Evolutionary conservation across 2,329 filamentous ascomycete species (phyloP).

Genomic region (Colletotrichum orbiculare): DNA sequence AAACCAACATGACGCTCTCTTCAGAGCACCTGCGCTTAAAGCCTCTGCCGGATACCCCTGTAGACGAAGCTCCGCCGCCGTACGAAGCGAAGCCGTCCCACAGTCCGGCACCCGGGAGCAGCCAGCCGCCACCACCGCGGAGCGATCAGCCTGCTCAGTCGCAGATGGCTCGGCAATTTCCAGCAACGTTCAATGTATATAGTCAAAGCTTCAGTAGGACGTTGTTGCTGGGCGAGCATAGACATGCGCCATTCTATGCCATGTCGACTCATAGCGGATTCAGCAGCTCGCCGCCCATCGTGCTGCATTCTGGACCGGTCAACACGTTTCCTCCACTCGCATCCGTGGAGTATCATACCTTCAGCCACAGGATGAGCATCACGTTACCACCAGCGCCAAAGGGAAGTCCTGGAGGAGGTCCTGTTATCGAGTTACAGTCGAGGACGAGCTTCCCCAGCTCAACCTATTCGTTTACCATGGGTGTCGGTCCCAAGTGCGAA

Average conservation of each 20-base stretch:
- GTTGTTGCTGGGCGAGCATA: slow-evolving; percentile 33
- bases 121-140: neutral
- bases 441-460: slow-evolving; percentile 31
- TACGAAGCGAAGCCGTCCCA: slow-evolving; percentile 26
- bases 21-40: slow-evolving; percentile 4
- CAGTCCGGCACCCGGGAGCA: slow-evolving; percentile 7
- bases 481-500: slow-evolving; percentile 40
- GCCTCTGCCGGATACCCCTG: slow-evolving; percentile 10
- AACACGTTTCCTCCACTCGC: slow-evolving; percentile 32
- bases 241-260: slow-evolving; percentile 36
- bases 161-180: slow-evolving; percentile 36
- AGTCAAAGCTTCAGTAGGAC: slow-evolving; percentile 35
- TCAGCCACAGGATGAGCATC: slow-evolving; percentile 32
- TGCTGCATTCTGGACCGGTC: slow-evolving; percentile 37
- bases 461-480: slow-evolving; percentile 48
- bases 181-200: slow-evolving; percentile 37
- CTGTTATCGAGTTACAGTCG: slow-evolving; percentile 15
- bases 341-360: slow-evolving; percentile 31
- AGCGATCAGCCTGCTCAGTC: neutral
- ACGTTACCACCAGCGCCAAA: slow-evolving; percentile 26
- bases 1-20: neutral
- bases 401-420: slow-evolving; percentile 24
- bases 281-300: slow-evolving; percentile 30
- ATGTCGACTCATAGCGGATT: slow-evolving; percentile 33
- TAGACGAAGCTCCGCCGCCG: slow-evolving; percentile 31